Base-by-base conservation (phyloP, 495 filamentous ascomycete genomes). In the Neurospora sp. region DNA sequence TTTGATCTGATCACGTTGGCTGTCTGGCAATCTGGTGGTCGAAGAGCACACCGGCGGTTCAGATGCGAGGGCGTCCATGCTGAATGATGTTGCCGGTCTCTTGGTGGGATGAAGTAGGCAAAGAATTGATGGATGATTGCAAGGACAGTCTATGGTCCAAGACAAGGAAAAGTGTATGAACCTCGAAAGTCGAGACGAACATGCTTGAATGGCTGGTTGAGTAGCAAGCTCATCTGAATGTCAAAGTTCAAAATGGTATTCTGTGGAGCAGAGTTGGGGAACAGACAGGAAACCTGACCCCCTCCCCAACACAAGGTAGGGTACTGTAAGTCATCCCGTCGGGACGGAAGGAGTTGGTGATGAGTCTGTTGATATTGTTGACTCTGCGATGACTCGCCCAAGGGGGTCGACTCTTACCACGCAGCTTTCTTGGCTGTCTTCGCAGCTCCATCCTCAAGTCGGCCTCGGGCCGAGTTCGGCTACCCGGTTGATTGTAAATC, bases 1-100 rank as follows among this genome's bases (percentile, higher is more conserved):
- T 44, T 76, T 72, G 41, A 83, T 76, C 8, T 41, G 40, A 35
- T 20, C 42, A 20, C 71, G 39, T 31, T 16, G 23, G 12, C 54
- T 59, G 2, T 59, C 48, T 23, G 48, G 10, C 48, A 23, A 12
- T 14, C 11, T 6, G 11, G 20, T 59, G 48, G 48, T 18, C 54
- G 54, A 66, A 5, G 27, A 35, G 54, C 27, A 35, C 14, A 18
- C 1, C 3, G 54, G 23, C 14, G 54, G 54, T 18, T 66, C 11
- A 18, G 27, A 66, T 66, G 27, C 54, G 6, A 66, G 14, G 7
- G 14, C 54, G 54, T 66, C 54, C 54, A 66, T 66, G 27, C 35
- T 66, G 54, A 35, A 35, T 27, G 48, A 59, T 59, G 48, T 14
- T 31, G 20, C 48, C 23, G 20, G 23, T 14, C 27, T 14, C 23